Conservation (phyloP, 2,329 filamentous ascomycete species). For the Lachnellula willkommii region DNA sequence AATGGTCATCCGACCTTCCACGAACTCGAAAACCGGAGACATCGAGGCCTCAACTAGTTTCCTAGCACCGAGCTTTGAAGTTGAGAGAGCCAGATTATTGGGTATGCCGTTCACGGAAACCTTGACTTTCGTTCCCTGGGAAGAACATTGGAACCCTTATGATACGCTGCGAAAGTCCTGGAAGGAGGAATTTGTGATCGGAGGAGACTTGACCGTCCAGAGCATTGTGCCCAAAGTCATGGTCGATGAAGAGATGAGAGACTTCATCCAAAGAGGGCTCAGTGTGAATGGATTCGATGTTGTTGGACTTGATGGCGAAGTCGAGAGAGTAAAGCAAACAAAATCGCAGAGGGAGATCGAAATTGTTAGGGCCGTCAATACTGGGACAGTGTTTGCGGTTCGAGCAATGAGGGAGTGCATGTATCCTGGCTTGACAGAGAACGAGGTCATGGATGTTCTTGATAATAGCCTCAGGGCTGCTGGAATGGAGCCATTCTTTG, state of each 20-base stretch:
- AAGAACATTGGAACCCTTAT: conserved; percentile 63
- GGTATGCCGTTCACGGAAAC: conserved; percentile 48
- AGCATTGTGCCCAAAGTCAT: conserved; percentile 42
- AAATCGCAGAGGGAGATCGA: conserved; percentile 53
- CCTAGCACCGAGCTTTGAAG: conserved; percentile 55
- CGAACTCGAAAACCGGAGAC: conserved; percentile 34
- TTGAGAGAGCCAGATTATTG: conserved; percentile 52
- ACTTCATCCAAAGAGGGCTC: conserved; percentile 56
- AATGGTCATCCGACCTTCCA: conserved; percentile 50
- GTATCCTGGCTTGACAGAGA: conserved; percentile 51
- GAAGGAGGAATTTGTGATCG: not conserved
- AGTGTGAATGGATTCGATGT: conserved; percentile 50
- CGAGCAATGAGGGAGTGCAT: conserved; percentile 52
- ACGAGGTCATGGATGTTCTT: conserved; percentile 50
- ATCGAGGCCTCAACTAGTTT: conserved; percentile 52
- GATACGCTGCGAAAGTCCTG: conserved; percentile 44
- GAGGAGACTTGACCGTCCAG: conserved; percentile 25
- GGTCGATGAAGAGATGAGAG: conserved; percentile 60
- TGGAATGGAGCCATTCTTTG: conserved; percentile 54
- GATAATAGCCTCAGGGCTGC: conserved; percentile 48
- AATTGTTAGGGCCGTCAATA: conserved; percentile 57
- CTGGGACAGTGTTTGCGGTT: conserved; percentile 56
- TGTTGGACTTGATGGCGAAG: conserved; percentile 47
- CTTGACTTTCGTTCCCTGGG: conserved; percentile 53
- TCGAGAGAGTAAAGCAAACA: conserved; percentile 53